Conservation (phyloP, 371 early-diverging fungal genomes). For the Mucor racemosus region DNA sequence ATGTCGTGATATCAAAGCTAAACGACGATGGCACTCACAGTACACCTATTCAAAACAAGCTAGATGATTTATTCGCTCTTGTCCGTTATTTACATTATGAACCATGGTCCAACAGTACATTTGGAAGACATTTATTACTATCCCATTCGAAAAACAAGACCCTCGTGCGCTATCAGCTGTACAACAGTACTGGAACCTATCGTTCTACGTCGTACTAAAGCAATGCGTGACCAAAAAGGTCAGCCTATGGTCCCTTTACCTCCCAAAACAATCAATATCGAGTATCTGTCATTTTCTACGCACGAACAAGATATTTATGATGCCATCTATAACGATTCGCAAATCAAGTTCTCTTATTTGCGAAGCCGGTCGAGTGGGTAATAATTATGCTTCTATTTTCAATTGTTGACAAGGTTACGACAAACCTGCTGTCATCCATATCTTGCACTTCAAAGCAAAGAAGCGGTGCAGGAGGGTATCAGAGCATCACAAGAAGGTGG, state of each 20-base stretch:
- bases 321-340: slow-evolving; percentile 50
- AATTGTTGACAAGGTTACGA: slow-evolving; percentile 58
- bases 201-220: slow-evolving; percentile 69
- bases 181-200: slow-evolving; percentile 72
- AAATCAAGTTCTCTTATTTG: slow-evolving; percentile 49
- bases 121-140: slow-evolving; percentile 68
- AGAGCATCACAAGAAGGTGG: slow-evolving; percentile 13
- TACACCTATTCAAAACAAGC: slow-evolving; percentile 77
- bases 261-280: slow-evolving; percentile 55
- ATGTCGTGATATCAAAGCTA: slow-evolving; percentile 61
- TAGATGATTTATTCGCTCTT: slow-evolving; percentile 83
- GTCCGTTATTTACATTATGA: slow-evolving; percentile 78
- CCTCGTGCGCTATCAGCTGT: slow-evolving; percentile 61
- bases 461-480: slow-evolving; percentile 15
- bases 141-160: slow-evolving; percentile 68
- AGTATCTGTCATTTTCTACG: slow-evolving; percentile 60
- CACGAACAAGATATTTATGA: slow-evolving; percentile 55
- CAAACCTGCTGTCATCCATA: slow-evolving; percentile 74
- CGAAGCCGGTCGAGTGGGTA: slow-evolving; percentile 45
- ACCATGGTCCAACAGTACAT: slow-evolving; percentile 70
- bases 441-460: slow-evolving; percentile 43
- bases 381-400: slow-evolving; percentile 57
- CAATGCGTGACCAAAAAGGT: slow-evolving; percentile 59
- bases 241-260: slow-evolving; percentile 70
- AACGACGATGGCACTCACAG: slow-evolving; percentile 80